A percentile compares a stretch with the other conserved stretches of the same genome.
Evolutionary conservation across 2,329 filamentous ascomycete genomes (phyloP).

Genomic region (Escovopsis weberi): DNA sequence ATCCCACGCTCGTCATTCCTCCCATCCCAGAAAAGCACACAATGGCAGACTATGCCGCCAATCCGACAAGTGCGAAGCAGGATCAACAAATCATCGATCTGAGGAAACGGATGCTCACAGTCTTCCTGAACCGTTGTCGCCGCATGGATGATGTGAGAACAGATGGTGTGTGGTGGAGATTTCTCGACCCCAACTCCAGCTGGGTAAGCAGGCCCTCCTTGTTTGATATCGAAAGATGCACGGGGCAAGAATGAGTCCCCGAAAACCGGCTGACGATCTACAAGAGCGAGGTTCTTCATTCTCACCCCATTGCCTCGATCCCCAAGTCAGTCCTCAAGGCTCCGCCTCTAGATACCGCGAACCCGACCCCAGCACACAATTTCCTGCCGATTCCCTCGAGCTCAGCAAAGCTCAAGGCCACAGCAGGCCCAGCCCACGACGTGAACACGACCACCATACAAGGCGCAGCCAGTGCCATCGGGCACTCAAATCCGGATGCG

Average conservation of each 20-base stretch:
- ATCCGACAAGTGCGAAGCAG: constrained; percentile 94
- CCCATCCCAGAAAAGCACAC: constrained; percentile 98
- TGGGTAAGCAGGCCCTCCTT: constrained; percentile 49
- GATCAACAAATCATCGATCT: constrained; percentile 94
- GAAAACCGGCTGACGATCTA: constrained; percentile 7
- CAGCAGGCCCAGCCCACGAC: constrained; percentile 23
- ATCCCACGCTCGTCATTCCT: constrained; percentile 89
- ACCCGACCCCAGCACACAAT: constrained; percentile 72
- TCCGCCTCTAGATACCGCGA: constrained; percentile 89
- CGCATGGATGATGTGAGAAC: constrained; percentile 83
- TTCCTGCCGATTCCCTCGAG: constrained; percentile 75
- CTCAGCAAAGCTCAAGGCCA: constrained; percentile 70
- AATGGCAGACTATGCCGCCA: constrained; percentile 96
- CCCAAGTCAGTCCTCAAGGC: constrained; percentile 91
- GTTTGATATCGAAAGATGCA: not conserved
- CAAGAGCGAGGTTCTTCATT: constrained; percentile 87
- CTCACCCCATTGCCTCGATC: constrained; percentile 77
- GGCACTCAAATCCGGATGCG: constrained; percentile 69
- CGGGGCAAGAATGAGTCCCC: too few species aligned
- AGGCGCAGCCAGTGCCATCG: constrained; percentile 45
- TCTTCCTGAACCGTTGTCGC: constrained; percentile 87
- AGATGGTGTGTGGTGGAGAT: constrained; percentile 95
- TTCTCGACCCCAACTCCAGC: constrained; percentile 94
- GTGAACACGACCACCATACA: constrained; percentile 22
- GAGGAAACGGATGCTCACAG: constrained; percentile 89